Evolutionary conservation across 345 rosid genomes (phyloP), one percentile per base, ranked within the genome.

Genomic region (Sapria himalayana): DNA sequence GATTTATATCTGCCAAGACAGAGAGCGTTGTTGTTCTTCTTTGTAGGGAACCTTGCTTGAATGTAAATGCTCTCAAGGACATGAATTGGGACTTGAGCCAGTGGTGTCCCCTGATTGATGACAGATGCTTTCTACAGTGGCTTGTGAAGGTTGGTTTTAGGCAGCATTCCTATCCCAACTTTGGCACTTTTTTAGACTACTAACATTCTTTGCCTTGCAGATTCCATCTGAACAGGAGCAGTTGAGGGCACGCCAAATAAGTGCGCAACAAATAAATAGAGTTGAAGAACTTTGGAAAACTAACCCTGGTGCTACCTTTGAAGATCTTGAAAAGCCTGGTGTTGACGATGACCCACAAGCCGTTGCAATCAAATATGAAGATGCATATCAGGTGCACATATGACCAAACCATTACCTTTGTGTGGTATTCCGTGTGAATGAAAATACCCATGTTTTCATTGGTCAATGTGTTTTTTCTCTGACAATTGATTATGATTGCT

Each of bases 61-160:
- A 62, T 45, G 96, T 91, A 15, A 91, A 91, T 63, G 99, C 99
- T 23, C 56, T 91, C 66, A 91, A 91, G 72, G 99, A 91, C 72
- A 80, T 91, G 99, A 91, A 84, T 38, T 91, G 99, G 99, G 99
- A 91, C 57, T 61, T 84, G 46, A 91, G 99, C 62, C 96, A 91
- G 55, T 91, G 99, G 99, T 84, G 93, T 48, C 96, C 99, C 41
- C 69, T 91, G 52, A 91, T 91, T 58, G 99, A 91, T 49, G 99
- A 91, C 59, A 80, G 99, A 58, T 91, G 99, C 64, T 91, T 91
- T 59, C 58, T 91, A 43, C 94, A 78, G 49, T 91, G 99, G 99
- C 89, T 91, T 57, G 96, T 91, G 29, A 91, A 91, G 93, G 99
- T 89, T 58, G 39, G 72, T 56, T 17, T 39, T 25, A n/a, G n/a